Base-by-base conservation (phyloP, 2,329 filamentous ascomycete species). In the Botrytis hyacinthi region DNA sequence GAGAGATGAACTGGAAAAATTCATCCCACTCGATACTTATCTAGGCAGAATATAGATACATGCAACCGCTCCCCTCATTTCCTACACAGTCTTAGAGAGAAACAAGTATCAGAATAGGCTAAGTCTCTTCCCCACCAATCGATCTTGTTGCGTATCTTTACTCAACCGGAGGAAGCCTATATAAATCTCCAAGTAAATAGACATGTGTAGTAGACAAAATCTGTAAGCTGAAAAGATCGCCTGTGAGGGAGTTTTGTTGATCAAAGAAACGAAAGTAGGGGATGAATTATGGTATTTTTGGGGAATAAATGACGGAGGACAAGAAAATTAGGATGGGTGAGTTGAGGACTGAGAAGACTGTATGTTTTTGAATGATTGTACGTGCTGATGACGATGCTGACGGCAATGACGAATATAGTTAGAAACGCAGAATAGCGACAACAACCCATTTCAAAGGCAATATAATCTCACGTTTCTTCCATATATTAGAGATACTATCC, bases 71-170 rank as follows among this genome's bases (percentile, higher is more conserved):
- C 2, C 12, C 48, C 26, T 5, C 5, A 7, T 16, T 54, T 54
- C 12, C 48, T n/a, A 3, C 26, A n/a, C 4, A 54, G 2, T n/a
- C 16, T 0, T 16, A 29, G 26, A 54, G 22, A 26, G 5, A 54
- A 54, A 54, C 12, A 14, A n/a, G 26, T n/a, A n/a, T 14, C 26
- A 54, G 14, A 7, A 54, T 3, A 1, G 12, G 48, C 0, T 54
- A 16, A 7, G 7, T 29, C 0, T n/a, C 26, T 54, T n/a, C 26
- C 4, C 10, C 12, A 0, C 22, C 5, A n/a, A 16, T 16, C 0
- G 6, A 12, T 16, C 48, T 7, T 12, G 6, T 54, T 29, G 5
- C 2, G 10, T 7, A 16, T 29, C 10, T n/a, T 51, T 7, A 16
- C 26, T 16, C 26, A 54, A 16, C 26, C 16, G 1, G 12, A 2